Conservation (phyloP, 2,329 filamentous ascomycete species). For the Penicillium aurantiogriseum region DNA sequence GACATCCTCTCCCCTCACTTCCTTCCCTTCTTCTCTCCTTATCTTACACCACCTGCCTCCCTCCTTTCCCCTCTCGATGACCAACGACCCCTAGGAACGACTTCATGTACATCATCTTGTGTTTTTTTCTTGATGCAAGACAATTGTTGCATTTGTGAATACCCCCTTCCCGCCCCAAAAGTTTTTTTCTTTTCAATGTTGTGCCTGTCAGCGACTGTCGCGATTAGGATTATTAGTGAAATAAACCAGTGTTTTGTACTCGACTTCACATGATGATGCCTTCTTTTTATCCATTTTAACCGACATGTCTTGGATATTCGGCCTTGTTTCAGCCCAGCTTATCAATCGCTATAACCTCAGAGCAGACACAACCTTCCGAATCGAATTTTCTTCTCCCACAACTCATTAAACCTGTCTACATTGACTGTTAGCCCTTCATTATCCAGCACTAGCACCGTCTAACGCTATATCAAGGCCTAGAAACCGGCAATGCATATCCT, state of each 20-base stretch:
- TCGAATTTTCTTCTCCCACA: no score
- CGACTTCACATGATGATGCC: neutral
- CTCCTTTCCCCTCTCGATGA: conserved; percentile 4
- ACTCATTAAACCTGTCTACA: no score
- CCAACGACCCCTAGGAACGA: conserved; percentile 19
- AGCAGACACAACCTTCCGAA: no score
- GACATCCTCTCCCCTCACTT: neutral
- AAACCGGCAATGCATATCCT: no score
- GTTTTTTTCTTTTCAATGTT: conserved; percentile 17
- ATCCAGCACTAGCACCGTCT: no score
- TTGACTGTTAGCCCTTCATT: no score
- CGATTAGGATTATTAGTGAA: conserved; percentile 1
- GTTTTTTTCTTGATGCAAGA: conserved; percentile 20
- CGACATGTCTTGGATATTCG: no score
- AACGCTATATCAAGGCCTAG: no score
- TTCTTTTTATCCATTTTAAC: neutral
- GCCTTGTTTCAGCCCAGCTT: neutral
- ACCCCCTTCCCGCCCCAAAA: conserved; percentile 27
- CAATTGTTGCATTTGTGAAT: conserved; percentile 29
- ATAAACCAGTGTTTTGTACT: neutral
- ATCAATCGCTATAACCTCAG: no score
- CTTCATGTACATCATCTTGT: conserved; percentile 29
- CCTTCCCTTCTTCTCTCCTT: neutral
- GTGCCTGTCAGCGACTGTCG: conserved; percentile 5
- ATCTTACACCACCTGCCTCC: neutral